Conservation (phyloP, 345 rosid species). For the Excoecaria cochinchinensis region DNA sequence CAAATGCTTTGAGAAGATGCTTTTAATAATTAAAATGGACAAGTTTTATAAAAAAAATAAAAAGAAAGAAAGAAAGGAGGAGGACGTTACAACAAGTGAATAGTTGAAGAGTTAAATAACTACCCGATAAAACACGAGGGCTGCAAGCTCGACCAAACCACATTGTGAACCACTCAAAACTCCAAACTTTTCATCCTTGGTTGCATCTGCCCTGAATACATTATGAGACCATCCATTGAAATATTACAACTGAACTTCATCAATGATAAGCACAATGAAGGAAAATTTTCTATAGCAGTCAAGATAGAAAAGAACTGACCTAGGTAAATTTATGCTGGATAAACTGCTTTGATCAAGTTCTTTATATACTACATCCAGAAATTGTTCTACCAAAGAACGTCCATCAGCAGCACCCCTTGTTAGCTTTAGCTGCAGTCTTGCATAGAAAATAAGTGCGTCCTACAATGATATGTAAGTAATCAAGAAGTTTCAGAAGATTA, state of each 20-base stretch:
- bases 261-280: background rate
- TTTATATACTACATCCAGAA: conserved; percentile 70
- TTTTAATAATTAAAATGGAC: background rate
- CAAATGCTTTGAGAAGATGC: background rate
- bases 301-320: conserved; percentile 45
- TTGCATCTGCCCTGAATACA: conserved; percentile 61
- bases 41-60: too few relatives aligned
- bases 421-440: conserved; percentile 70
- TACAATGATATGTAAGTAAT: conserved; percentile 20
- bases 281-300: background rate
- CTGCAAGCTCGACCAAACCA: conserved; percentile 77
- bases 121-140: conserved; percentile 75
- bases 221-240: conserved; percentile 18
- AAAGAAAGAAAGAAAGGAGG: background rate
- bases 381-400: conserved; percentile 66
- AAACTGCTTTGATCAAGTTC: conserved; percentile 77
- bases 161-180: conserved; percentile 55
- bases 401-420: conserved; percentile 54
- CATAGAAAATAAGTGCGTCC: conserved; percentile 75
- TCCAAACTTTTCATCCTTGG: conserved; percentile 75
- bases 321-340: conserved; percentile 37
- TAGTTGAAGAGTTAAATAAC: conserved; percentile 1
- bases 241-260: conserved; percentile 10
- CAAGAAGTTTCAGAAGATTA: conserved; percentile 2
- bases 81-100: background rate